Base-by-base conservation (phyloP, 345 rosid species). In the Gossypioides kirkii region DNA sequence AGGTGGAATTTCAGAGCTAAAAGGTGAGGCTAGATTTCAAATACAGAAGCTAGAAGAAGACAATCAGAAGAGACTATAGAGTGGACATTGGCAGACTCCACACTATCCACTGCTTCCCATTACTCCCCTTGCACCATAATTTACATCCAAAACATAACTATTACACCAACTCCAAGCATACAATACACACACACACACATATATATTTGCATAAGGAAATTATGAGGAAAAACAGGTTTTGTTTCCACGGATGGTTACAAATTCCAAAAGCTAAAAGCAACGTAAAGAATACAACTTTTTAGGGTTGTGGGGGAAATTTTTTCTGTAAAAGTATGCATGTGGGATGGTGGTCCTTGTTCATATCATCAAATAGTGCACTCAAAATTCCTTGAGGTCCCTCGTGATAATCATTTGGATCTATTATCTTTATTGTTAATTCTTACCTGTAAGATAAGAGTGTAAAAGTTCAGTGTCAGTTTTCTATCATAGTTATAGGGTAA, bases 21-120 rank as follows among this genome's bases (percentile, higher is more conserved):
- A 66, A 74, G 25, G 53, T 55, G 46, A 69, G 61, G 73, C 61
- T 53, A 69, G 46, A 55, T 70, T 70, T 78, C 47, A 62, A 47
- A 32, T 63, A 71, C 43, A 67, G 46, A 58, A 71, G 64, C 54
- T 1, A 3, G 10, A 55, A 26, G 10, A 55, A 43, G 72, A 71
- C 36, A 71, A 58, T 52, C 64, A 61, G 58, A 69, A 46, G 12
- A 46, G 36, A 67, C 17, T 14, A 14, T 49, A 46, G 22, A 38
- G 68, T 10, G 47, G 8, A n/a, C 12, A 38, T 17, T 62, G 45
- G 67, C 46, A 62, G 67, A 13, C 25, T 61, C 69, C 80, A 70
- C 69, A 64, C 52, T 43, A 22, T 20, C 50, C 52, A 58, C 36
- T 81, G 76, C 78, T 75, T 69, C 84, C 69, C 81, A 65, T 79